These are phyloP conservation scores for Apodospora peruviana DNA, from an alignment of 495 filamentous ascomycete genomes.

Conservation along the genomic window DNA sequence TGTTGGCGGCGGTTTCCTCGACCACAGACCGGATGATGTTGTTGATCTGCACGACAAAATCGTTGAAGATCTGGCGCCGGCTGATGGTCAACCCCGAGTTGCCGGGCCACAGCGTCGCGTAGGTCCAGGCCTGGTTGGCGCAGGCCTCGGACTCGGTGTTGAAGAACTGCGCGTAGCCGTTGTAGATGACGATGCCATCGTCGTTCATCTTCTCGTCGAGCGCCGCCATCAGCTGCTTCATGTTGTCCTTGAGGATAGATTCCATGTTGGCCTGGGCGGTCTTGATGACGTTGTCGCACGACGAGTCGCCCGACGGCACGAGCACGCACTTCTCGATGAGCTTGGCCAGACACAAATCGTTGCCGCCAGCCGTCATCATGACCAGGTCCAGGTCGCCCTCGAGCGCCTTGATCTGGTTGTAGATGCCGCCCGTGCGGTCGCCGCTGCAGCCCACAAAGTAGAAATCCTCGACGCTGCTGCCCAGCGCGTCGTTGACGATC, in stretches of 20 bases:
- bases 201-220: conserved; percentile 19
- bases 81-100: conserved; percentile 32
- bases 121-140: conserved; percentile 11
- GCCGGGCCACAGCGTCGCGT: conserved; percentile 19
- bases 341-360: conserved; percentile 27
- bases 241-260: conserved; percentile 15
- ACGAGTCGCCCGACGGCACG: conserved; percentile 2
- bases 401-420: conserved; percentile 15
- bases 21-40: conserved; percentile 10
- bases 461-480: conserved; percentile 4
- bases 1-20: neutral
- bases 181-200: conserved; percentile 19
- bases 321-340: conserved; percentile 25
- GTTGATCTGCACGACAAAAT: conserved; percentile 21
- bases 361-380: conserved; percentile 28
- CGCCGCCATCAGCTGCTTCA: conserved; percentile 11
- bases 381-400: conserved; percentile 17
- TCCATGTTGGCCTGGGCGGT: conserved; percentile 18
- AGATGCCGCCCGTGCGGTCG: conserved; percentile 13
- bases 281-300: conserved; percentile 16
- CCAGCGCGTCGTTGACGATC: conserved; percentile 13
- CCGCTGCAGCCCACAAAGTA: conserved; percentile 22
- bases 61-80: conserved; percentile 38
- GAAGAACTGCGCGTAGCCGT: conserved; percentile 26
- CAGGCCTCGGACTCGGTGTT: conserved; percentile 16